Base-by-base conservation (phyloP, 257 asterid species). In the Gentiana macrophylla region DNA sequence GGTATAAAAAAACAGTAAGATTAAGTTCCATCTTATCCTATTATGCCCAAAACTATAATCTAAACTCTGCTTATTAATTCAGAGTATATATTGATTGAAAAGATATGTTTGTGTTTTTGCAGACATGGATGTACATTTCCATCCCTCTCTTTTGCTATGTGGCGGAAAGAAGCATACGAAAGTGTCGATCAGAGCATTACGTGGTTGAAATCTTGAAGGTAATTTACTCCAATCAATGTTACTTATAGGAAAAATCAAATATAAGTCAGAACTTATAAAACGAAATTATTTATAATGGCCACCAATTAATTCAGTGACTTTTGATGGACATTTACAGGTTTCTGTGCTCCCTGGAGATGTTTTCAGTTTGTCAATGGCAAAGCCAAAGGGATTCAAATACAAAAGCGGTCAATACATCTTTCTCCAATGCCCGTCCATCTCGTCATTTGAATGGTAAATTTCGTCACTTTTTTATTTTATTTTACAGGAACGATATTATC, bases 331-430 rank as follows among this genome's bases (percentile, higher is more conserved):
- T 50, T 73, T 67, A 37, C 75, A 88, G 97, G 95, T 84, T 63
- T 79, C 86, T 64, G 92, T 89, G 68, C 94, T 89, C 66, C 97
- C 97, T 37, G 97, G 97, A 77, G 85, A 85, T 41, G 97, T 89
- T 36, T 84, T 89, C 83, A 86, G 90, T 79, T 65, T 89, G 74
- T 72, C 79, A 55, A 69, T 80, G 87, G 82, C 90, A 62, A 89
- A 83, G 76, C 97, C 97, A 52, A 81, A 74, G 59, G 89, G 94
- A 59, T 89, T 89, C 81, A 83, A 67, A 60, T 86, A 89, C 68
- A 89, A 81, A 72, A 86, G 97, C 46, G 97, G 97, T 35, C 95
- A 89, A 49, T 89, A 86, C 67, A 68, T 89, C 51, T 89, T 89
- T 62, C 62, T 89, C 37, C 87, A 86, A 36, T 89, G 97, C 70